Percentiles rank a stretch among this genome's conserved stretches.
These are phyloP conservation scores for Papiliotrema nemorosa DNA, from an alignment of 1,284 basidiomycete species.

Conservation along the genomic window DNA sequence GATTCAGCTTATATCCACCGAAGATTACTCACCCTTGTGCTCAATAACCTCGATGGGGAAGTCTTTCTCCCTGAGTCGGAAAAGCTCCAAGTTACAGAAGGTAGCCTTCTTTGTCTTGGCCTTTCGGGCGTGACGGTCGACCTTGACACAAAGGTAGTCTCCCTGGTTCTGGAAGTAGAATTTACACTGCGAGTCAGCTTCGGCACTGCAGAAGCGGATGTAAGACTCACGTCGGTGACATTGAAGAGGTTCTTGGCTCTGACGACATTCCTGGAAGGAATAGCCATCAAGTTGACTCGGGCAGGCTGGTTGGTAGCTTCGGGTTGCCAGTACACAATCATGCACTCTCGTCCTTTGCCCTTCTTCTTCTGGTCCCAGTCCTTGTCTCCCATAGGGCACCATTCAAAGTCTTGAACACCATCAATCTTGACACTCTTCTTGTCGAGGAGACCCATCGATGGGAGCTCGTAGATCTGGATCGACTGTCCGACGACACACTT, in stretches of 20 bases:
- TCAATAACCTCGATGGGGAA: conserved; percentile 97
- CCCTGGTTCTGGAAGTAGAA: conserved; percentile 99
- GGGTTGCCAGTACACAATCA: conserved; percentile 96
- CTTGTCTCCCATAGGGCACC: conserved; percentile 91
- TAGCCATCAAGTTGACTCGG: conserved; percentile 84
- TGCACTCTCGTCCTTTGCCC: conserved; percentile 67
- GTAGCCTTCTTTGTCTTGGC: conserved; percentile 99
- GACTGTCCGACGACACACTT: conserved; percentile 83
- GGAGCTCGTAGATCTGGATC: conserved; percentile 95
- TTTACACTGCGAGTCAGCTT: conserved; percentile 67
- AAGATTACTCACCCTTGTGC: conserved; percentile 64
- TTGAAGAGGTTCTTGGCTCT: conserved; percentile 98
- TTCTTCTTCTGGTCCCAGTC: conserved; percentile 71
- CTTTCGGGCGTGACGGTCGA: conserved; percentile 74
- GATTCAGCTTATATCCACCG: background rate
- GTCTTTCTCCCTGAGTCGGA: conserved; percentile 96
- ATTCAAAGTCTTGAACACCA: conserved; percentile 98
- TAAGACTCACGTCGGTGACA: conserved; percentile 77
- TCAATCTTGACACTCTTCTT: conserved; percentile 99
- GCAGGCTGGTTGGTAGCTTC: conserved; percentile 96
- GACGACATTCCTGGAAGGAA: conserved; percentile 79
- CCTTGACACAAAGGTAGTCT: conserved; percentile 98
- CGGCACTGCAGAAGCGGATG: background rate
- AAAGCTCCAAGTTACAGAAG: conserved; percentile 98
- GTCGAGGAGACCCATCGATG: conserved; percentile 88